Percentiles rank a stretch among this genome's conserved stretches.
Conservation (phyloP, 2,329 filamentous ascomycete species). For the Parascedosporium putredinis region DNA sequence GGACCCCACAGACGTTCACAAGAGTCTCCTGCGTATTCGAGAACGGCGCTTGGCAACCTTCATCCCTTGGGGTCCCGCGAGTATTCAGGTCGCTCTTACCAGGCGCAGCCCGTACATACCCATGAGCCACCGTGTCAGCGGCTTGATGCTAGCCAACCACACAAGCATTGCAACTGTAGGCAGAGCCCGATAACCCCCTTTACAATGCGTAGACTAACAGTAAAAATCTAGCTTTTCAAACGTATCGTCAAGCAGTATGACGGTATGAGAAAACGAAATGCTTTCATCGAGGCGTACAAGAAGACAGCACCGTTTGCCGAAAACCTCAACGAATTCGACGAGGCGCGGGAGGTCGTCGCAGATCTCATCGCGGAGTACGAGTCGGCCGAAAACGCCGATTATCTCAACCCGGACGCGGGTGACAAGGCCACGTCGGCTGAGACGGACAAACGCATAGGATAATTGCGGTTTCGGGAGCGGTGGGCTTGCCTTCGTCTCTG, state of each 20-base stretch:
- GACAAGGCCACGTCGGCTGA: conserved; percentile 42
- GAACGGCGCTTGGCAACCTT: conserved; percentile 91
- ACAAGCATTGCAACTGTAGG: conserved; percentile 84
- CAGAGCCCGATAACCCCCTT: conserved; percentile 10
- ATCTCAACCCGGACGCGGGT: conserved; percentile 64
- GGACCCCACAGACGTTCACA: conserved; percentile 96
- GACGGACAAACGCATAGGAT: conserved; percentile 38
- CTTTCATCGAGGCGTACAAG: conserved; percentile 93
- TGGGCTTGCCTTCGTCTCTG: neutral
- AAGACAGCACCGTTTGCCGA: conserved; percentile 90
- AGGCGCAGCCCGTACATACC: conserved; percentile 95
- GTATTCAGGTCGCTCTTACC: conserved; percentile 92
- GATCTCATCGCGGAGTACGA: conserved; percentile 93
- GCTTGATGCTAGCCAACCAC: conserved; percentile 95
- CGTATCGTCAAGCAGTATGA: conserved; percentile 89
- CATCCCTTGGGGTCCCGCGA: conserved; percentile 96
- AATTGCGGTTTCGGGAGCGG: conserved; percentile 5
- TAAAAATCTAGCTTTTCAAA: conserved; percentile 61
- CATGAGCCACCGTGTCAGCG: conserved; percentile 88
- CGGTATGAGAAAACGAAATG: conserved; percentile 88
- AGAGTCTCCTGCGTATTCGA: conserved; percentile 89
- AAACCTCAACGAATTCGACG: conserved; percentile 88
- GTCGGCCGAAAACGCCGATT: conserved; percentile 82
- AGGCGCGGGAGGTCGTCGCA: conserved; percentile 80
- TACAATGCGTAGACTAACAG: neutral